phyloP scores from a whole-genome alignment of 208 protist species.

The Wallacemonas rigidus region DNA sequence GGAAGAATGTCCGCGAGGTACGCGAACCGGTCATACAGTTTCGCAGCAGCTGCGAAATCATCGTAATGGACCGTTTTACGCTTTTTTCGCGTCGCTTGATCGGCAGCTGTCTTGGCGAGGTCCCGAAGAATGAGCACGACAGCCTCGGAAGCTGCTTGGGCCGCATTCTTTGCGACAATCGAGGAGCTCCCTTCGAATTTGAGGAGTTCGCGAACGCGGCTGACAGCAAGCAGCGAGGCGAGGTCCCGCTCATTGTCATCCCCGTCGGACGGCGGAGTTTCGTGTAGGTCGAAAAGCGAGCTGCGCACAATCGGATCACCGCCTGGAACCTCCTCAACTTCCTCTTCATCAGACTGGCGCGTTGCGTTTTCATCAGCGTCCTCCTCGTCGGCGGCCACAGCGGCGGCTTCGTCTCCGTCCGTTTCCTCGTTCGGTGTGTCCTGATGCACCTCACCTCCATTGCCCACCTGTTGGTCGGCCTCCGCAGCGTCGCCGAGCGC shows the following conservation, averaged over 20 bases:
- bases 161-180: conserved; percentile 59
- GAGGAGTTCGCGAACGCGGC: conserved; percentile 68
- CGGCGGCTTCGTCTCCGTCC: conserved; percentile 7
- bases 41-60: conserved; percentile 60
- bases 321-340: conserved; percentile 11
- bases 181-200: conserved; percentile 56
- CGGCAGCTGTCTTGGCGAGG: conserved; percentile 47
- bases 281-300: background rate
- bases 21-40: conserved; percentile 72
- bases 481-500: conserved; percentile 1
- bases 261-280: background rate
- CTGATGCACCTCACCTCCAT: background rate
- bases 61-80: conserved; percentile 73
- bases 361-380: background rate
- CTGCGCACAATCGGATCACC: background rate
- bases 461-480: conserved; percentile 13
- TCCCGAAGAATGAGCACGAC: conserved; percentile 66
- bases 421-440: conserved; percentile 10
- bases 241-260: conserved; percentile 25
- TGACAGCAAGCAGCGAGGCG: conserved; percentile 43
- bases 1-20: conserved; percentile 67
- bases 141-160: conserved; percentile 50
- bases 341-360: background rate
- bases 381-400: conserved; percentile 5
- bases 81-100: conserved; percentile 44